phyloP scores from a whole-genome alignment of 257 asterid genomes.

The Pogostemon cablin region DNA sequence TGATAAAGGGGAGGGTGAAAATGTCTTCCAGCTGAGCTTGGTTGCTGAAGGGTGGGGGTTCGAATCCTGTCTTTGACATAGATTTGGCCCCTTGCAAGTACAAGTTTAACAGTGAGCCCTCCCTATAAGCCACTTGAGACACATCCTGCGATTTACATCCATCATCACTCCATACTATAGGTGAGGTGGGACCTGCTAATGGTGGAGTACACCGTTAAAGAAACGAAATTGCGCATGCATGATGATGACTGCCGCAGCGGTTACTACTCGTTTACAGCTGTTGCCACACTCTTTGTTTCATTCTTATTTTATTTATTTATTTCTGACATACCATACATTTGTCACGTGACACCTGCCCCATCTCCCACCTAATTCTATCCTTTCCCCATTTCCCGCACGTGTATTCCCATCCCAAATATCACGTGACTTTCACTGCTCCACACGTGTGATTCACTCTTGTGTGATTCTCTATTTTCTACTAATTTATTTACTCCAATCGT shows the following conservation, averaged over 20 bases:
- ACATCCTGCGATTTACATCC: no score
- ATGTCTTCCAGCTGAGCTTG: no score
- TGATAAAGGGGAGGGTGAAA: no score
- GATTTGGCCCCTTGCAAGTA: no score
- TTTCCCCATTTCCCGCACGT: constrained; percentile 44
- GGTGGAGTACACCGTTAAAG: constrained; percentile 22
- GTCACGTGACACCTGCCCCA: constrained; percentile 45
- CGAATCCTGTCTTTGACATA: no score
- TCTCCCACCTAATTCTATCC: constrained; percentile 44
- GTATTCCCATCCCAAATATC: constrained; percentile 23
- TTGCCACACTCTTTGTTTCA: not conserved
- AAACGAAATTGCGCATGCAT: constrained; percentile 39
- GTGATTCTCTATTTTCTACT: not conserved
- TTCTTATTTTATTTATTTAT: not conserved
- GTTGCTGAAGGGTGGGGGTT: no score
- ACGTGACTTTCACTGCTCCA: constrained; percentile 36
- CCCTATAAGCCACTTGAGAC: no score
- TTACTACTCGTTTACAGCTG: constrained; percentile 41
- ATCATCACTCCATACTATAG: no score
- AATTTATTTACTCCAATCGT: no score
- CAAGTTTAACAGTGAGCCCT: no score
- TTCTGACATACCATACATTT: constrained; percentile 24
- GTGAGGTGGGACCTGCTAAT: no score
- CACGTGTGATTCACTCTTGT: constrained; percentile 38
- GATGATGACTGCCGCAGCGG: constrained; percentile 31